phyloP scores from a whole-genome alignment of 2,329 filamentous ascomycete species.

The Tothia fuscella region DNA sequence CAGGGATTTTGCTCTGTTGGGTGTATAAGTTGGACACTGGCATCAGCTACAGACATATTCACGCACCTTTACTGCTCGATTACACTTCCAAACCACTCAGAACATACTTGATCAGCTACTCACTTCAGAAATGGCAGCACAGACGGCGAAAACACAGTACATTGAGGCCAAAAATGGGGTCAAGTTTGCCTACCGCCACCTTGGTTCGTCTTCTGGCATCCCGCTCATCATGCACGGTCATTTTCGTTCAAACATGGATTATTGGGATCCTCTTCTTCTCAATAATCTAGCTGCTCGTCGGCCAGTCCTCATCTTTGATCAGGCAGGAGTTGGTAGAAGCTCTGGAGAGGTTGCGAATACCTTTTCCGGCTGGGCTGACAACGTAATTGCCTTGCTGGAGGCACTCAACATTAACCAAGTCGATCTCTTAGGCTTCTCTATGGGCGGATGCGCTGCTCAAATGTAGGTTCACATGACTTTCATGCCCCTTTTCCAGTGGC shows the following conservation, averaged over 20 bases:
- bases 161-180: constrained; percentile 10
- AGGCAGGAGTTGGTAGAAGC: constrained; percentile 36
- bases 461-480: too few species aligned
- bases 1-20: too few species aligned
- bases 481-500: too few species aligned
- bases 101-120: too few species aligned
- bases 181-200: constrained; percentile 16
- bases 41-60: too few species aligned
- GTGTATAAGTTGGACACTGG: too few species aligned
- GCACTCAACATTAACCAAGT: constrained; percentile 24
- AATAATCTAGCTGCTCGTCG: constrained; percentile 31
- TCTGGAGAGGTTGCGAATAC: constrained; percentile 32
- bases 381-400: constrained; percentile 18
- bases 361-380: constrained; percentile 26
- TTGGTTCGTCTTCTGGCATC: constrained; percentile 11
- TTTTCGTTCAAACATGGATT: constrained; percentile 18
- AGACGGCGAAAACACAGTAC: constrained; percentile 10
- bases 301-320: constrained; percentile 37
- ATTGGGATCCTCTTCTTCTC: constrained; percentile 24
- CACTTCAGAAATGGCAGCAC: too few species aligned
- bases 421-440: constrained; percentile 39
- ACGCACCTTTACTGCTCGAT: too few species aligned
- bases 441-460: constrained; percentile 38
- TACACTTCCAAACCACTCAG: too few species aligned
- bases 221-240: constrained; percentile 17